phyloP scores from a whole-genome alignment of 768 basidiomycete genomes.

The Butyriboletus loyo region DNA sequence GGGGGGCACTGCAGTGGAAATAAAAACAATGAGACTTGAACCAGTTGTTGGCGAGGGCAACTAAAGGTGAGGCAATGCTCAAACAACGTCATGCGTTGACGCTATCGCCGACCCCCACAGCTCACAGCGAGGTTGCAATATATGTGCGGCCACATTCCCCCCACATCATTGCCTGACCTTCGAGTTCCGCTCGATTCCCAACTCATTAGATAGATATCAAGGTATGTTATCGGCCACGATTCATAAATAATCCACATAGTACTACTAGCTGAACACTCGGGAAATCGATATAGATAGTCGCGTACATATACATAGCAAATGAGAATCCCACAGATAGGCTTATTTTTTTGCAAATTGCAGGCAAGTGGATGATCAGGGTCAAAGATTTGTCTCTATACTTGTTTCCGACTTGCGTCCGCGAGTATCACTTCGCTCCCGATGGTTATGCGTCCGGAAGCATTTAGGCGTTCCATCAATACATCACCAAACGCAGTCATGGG shows the following conservation, averaged over 20 bases:
- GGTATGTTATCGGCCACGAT: background rate
- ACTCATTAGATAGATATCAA: background rate
- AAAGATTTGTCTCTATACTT: constrained; percentile 1
- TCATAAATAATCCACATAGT: background rate
- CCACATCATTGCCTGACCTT: background rate
- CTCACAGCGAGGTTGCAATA: background rate
- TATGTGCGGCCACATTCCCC: too few relatives aligned
- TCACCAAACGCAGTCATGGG: constrained; percentile 82
- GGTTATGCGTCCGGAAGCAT: constrained; percentile 51
- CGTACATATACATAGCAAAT: background rate
- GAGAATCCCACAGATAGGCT: background rate
- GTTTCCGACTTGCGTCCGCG: constrained; percentile 8
- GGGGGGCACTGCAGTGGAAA: constrained; percentile 5
- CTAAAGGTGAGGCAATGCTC: constrained; percentile 5
- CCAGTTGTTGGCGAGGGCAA: too few relatives aligned
- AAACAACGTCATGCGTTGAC: background rate
- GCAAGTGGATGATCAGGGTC: background rate
- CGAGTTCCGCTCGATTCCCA: background rate
- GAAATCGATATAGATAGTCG: background rate
- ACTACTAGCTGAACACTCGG: background rate
- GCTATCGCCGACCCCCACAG: background rate
- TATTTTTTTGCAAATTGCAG: background rate
- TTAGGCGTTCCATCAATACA: constrained; percentile 65
- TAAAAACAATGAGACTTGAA: background rate
- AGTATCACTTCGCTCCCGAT: constrained; percentile 50